Evolutionary conservation across 2,329 filamentous ascomycete genomes (phyloP).

Genomic region (Fusarium agapanthi): DNA sequence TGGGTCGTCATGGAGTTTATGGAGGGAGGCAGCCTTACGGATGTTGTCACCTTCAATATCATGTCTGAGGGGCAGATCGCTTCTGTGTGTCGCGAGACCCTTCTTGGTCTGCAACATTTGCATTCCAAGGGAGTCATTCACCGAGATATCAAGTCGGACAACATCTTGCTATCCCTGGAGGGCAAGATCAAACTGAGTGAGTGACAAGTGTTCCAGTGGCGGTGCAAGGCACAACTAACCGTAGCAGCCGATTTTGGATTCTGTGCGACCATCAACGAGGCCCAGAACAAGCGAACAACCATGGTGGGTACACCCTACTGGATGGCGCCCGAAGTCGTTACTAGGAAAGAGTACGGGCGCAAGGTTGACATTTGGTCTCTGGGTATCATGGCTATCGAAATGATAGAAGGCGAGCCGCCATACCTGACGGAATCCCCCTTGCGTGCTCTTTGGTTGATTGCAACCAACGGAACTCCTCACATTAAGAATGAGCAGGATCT

Average conservation of each 20-base stretch:
- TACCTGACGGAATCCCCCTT: constrained; percentile 96
- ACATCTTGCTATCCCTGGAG: constrained; percentile 91
- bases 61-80: constrained; percentile 99
- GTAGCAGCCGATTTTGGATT: constrained; percentile 91
- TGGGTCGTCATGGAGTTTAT: constrained; percentile 99
- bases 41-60: constrained; percentile 98
- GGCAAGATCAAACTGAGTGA: constrained; percentile 97
- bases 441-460: constrained; percentile 92
- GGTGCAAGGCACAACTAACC: constrained; percentile 48
- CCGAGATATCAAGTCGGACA: constrained; percentile 98
- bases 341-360: constrained; percentile 94
- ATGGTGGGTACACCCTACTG: constrained; percentile 99
- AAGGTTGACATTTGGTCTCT: constrained; percentile 99
- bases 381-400: constrained; percentile 99
- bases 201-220: constrained; percentile 46
- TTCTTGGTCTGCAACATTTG: constrained; percentile 90
- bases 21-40: constrained; percentile 96
- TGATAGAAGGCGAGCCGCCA: constrained; percentile 98
- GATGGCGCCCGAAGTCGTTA: constrained; percentile 99
- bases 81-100: constrained; percentile 91
- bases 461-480: constrained; percentile 91
- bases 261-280: constrained; percentile 97
- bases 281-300: constrained; percentile 95
- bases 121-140: constrained; percentile 99
- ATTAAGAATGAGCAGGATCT: constrained; percentile 93